Evolutionary conservation across 805 yeast genomes (phyloP).

Genomic region (Yarrowia sp.): DNA sequence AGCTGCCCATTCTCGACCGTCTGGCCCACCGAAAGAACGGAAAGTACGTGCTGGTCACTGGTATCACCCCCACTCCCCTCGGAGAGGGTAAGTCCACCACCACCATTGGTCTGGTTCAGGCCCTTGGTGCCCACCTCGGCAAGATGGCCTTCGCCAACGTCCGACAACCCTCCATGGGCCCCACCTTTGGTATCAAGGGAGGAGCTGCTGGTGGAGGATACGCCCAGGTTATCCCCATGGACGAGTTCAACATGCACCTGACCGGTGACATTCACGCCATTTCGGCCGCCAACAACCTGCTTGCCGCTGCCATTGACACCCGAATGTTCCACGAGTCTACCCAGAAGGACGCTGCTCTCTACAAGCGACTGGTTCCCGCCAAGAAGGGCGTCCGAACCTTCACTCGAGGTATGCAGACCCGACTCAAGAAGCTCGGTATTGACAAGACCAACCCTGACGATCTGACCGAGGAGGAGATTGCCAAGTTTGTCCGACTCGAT

Average conservation of each 20-base stretch:
- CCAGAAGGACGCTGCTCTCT: constrained; percentile 75
- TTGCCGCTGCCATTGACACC: constrained; percentile 96
- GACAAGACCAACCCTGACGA: constrained; percentile 72
- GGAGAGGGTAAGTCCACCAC: constrained; percentile 99
- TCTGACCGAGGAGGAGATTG: constrained; percentile 70
- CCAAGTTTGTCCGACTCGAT: constrained; percentile 73
- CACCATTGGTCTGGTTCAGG: constrained; percentile 92
- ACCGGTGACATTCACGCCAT: constrained; percentile 98
- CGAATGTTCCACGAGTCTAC: constrained; percentile 93
- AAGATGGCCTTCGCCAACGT: constrained; percentile 87
- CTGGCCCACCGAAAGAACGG: constrained; percentile 66
- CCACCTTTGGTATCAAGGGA: constrained; percentile 97
- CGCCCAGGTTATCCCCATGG: constrained; percentile 98
- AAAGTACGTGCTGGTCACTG: constrained; percentile 86
- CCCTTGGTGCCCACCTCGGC: constrained; percentile 83
- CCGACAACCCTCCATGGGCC: constrained; percentile 98
- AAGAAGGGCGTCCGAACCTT: constrained; percentile 75
- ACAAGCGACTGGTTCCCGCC: constrained; percentile 78
- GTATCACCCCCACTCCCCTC: constrained; percentile 96
- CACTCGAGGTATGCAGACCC: constrained; percentile 70
- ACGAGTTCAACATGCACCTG: constrained; percentile 94
- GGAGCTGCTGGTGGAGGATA: constrained; percentile 99
- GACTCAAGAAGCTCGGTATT: constrained; percentile 76
- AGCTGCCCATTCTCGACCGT: constrained; percentile 65
- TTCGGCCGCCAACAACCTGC: constrained; percentile 84